Percentiles rank a stretch among this genome's conserved stretches.
Conservation (phyloP, 2,329 filamentous ascomycete genomes). For the Chalaropsis ovoidea region DNA sequence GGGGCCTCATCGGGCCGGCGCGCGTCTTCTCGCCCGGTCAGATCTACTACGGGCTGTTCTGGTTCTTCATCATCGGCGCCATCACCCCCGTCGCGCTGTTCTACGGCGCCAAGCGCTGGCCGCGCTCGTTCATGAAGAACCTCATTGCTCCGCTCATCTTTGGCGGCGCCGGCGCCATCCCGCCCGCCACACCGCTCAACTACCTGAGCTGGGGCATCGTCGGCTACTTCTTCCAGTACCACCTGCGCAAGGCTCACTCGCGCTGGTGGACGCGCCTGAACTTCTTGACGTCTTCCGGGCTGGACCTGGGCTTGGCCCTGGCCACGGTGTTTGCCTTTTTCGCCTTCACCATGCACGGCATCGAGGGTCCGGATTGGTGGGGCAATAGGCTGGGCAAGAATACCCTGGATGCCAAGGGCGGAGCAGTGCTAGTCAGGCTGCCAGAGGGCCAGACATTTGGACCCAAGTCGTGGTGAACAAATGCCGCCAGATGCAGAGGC, state of each 20-base stretch:
- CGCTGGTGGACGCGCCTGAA: conserved; percentile 67
- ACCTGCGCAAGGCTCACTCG: conserved; percentile 52
- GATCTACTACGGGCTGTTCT: conserved; percentile 50
- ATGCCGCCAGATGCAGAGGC: neutral
- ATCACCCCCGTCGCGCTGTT: conserved; percentile 44
- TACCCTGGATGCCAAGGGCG: conserved; percentile 53
- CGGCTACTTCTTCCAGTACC: conserved; percentile 60
- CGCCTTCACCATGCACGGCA: conserved; percentile 53
- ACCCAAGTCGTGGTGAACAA: conserved; percentile 42
- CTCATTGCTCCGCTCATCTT: conserved; percentile 55
- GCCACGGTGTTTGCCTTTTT: conserved; percentile 61
- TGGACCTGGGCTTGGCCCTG: conserved; percentile 59
- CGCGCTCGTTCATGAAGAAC: conserved; percentile 41
- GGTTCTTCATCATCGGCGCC: conserved; percentile 50
- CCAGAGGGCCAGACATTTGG: conserved; percentile 51
- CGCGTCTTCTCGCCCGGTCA: conserved; percentile 54
- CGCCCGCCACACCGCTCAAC: conserved; percentile 61
- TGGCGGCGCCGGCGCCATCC: conserved; percentile 48
- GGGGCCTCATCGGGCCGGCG: conserved; percentile 54
- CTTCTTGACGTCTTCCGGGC: conserved; percentile 58
- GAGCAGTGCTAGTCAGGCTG: conserved; percentile 47
- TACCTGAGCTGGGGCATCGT: conserved; percentile 66
- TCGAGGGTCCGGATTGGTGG: conserved; percentile 58
- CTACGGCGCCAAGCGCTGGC: conserved; percentile 41
- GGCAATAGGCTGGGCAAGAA: conserved; percentile 49